Percentiles rank a stretch among this genome's conserved stretches.
Conservation (phyloP, 2,329 filamentous ascomycete species). For the Fusarium sp. region DNA sequence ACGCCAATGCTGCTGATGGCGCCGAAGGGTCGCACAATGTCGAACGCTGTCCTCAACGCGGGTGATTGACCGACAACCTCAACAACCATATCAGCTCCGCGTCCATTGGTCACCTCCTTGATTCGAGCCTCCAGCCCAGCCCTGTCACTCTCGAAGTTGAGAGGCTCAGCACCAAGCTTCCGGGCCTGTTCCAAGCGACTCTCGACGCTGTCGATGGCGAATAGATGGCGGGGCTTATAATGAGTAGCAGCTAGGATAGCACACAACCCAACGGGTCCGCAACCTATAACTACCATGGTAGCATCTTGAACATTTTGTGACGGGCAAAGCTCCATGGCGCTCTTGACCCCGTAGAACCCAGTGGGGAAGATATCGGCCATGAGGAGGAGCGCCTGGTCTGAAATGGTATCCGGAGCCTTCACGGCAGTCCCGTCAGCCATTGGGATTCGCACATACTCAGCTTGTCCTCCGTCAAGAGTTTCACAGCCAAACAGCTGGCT, state of each 20-base stretch:
- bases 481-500: constrained; percentile 77
- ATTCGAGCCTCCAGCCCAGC: constrained; percentile 76
- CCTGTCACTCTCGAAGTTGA: constrained; percentile 79
- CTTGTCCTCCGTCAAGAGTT: constrained; percentile 80
- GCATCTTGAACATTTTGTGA: constrained; percentile 56
- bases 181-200: constrained; percentile 79
- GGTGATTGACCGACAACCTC: constrained; percentile 80
- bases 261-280: constrained; percentile 87
- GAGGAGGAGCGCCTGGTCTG: constrained; percentile 80
- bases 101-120: constrained; percentile 79
- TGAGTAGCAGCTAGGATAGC: constrained; percentile 83
- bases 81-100: constrained; percentile 87
- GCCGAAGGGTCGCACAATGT: constrained; percentile 78
- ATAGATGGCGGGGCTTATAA: constrained; percentile 78
- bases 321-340: constrained; percentile 75
- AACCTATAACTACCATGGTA: constrained; percentile 84
- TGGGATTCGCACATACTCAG: constrained; percentile 85
- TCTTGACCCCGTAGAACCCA: constrained; percentile 84
- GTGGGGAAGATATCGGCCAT: constrained; percentile 96
- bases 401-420: constrained; percentile 74
- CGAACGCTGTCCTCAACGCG: constrained; percentile 77
- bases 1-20: constrained; percentile 81
- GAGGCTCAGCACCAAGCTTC: constrained; percentile 81
- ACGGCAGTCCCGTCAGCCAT: constrained; percentile 84
- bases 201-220: constrained; percentile 83